Percentiles rank a stretch among this genome's conserved stretches.
Evolutionary conservation across 2,329 filamentous ascomycete species (phyloP).

Genomic region (Intubia oerlemansii): DNA sequence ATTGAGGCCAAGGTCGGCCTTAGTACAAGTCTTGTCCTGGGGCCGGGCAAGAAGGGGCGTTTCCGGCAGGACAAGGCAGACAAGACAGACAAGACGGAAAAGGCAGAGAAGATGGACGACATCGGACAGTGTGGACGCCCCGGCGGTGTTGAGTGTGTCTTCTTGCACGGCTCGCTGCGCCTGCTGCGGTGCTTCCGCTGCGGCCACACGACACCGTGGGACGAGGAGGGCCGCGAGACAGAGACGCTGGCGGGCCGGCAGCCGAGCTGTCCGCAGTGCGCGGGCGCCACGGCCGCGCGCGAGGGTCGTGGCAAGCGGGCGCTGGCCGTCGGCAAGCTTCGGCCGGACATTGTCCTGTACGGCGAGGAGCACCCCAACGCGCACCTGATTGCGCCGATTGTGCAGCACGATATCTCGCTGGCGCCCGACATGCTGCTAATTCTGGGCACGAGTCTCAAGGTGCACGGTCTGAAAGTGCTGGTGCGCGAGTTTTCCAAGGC

Average conservation of each 20-base stretch:
- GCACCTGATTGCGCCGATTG: slow-evolving; percentile 44
- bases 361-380: slow-evolving; percentile 52
- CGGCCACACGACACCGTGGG: slow-evolving; percentile 35
- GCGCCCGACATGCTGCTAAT: slow-evolving; percentile 48
- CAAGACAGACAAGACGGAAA: too few relatives aligned
- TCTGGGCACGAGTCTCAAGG: slow-evolving; percentile 47
- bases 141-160: slow-evolving; percentile 41
- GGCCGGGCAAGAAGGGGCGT: slow-evolving; percentile 37
- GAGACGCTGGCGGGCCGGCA: slow-evolving; percentile 41
- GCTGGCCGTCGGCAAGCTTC: slow-evolving; percentile 42
- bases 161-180: slow-evolving; percentile 47
- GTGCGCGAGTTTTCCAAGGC: slow-evolving; percentile 51
- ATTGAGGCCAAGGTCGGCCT: slow-evolving; percentile 51
- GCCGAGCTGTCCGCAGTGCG: slow-evolving; percentile 45
- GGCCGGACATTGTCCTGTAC: slow-evolving; percentile 55
- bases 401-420: slow-evolving; percentile 43
- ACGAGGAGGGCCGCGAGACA: slow-evolving; percentile 29
- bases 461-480: slow-evolving; percentile 50
- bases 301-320: slow-evolving; percentile 45
- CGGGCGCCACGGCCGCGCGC: slow-evolving; percentile 36
- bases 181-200: slow-evolving; percentile 42
- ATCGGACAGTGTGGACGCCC: slow-evolving; percentile 5
- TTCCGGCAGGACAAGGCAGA: slow-evolving; percentile 25
- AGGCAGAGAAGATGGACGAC: neutral
- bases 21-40: slow-evolving; percentile 36